These are phyloP conservation scores for Tylopilus cervinicoccineus DNA, from an alignment of 768 basidiomycete genomes.

Conservation along the genomic window DNA sequence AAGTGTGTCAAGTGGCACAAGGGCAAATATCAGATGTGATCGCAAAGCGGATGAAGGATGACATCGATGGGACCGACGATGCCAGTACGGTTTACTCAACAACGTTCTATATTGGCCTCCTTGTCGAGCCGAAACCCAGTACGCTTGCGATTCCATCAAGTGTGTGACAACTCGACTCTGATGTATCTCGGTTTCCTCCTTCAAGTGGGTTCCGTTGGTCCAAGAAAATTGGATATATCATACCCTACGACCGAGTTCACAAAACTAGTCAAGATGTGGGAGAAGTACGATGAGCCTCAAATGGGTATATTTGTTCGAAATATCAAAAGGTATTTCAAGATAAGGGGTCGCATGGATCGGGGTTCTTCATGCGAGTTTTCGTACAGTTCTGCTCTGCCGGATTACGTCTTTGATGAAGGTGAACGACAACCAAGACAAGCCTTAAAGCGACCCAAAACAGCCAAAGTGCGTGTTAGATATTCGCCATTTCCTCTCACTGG, in stretches of 20 bases:
- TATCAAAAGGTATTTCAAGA: constrained; percentile 69
- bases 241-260: constrained; percentile 96
- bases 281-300: constrained; percentile 82
- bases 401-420: constrained; percentile 77
- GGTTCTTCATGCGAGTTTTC: constrained; percentile 21
- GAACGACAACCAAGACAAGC: constrained; percentile 70
- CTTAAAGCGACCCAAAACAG: constrained; percentile 69
- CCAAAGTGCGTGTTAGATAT: constrained; percentile 42
- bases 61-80: constrained; percentile 72
- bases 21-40: constrained; percentile 79
- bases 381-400: constrained; percentile 67
- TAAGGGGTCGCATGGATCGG: constrained; percentile 3
- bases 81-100: constrained; percentile 85
- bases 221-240: constrained; percentile 89
- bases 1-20: constrained; percentile 83
- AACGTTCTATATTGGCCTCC: constrained; percentile 95
- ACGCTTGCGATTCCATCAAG: constrained; percentile 31
- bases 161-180: constrained; percentile 14
- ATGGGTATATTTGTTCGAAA: constrained; percentile 96
- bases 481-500: constrained; percentile 9
- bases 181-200: constrained; percentile 9
- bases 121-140: constrained; percentile 90
- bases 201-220: constrained; percentile 71
- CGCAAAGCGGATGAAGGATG: constrained; percentile 69
- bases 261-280: constrained; percentile 93